Conservation (phyloP, 1,139 yeast species). For the Nakaseomyces glabratus region DNA sequence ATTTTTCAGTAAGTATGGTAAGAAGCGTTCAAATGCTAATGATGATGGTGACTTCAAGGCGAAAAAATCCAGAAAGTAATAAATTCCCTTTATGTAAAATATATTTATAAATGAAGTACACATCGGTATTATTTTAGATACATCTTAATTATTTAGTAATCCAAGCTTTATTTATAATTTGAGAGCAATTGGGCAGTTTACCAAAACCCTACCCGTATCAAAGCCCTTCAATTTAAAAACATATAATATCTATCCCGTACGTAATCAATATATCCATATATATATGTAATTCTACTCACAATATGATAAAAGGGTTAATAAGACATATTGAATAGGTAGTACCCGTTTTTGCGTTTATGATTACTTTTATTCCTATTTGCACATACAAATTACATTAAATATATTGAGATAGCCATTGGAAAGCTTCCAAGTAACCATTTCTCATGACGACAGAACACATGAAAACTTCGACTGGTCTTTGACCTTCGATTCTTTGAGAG, state of each 20-base stretch:
- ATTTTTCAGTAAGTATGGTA: constrained; percentile 65
- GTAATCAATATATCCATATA: constrained; percentile 2
- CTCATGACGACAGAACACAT: constrained; percentile 98
- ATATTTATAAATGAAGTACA: neutral
- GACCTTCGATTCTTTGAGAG: constrained; percentile 60
- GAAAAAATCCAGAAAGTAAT: constrained; percentile 24
- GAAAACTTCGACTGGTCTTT: constrained; percentile 89
- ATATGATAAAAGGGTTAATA: neutral
- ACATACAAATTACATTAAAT: constrained; percentile 38
- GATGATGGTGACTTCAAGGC: constrained; percentile 30
- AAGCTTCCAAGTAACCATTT: constrained; percentile 92
- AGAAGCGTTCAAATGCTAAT: constrained; percentile 47
- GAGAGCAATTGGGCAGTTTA: too few species aligned
- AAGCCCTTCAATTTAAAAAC: too few species aligned
- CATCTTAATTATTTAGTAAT: too few species aligned
- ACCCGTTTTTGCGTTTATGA: neutral
- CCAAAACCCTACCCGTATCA: too few species aligned
- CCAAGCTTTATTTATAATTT: too few species aligned
- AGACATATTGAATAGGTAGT: neutral
- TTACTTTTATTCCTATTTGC: neutral
- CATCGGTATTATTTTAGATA: too few species aligned
- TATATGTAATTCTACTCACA: neutral
- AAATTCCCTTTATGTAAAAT: too few species aligned
- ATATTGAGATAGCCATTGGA: constrained; percentile 93
- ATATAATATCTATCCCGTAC: too few species aligned